Evolutionary conservation across 257 asterid genomes (phyloP), one percentile per base, ranked within the genome.

Genomic region (Echium plantagineum): DNA sequence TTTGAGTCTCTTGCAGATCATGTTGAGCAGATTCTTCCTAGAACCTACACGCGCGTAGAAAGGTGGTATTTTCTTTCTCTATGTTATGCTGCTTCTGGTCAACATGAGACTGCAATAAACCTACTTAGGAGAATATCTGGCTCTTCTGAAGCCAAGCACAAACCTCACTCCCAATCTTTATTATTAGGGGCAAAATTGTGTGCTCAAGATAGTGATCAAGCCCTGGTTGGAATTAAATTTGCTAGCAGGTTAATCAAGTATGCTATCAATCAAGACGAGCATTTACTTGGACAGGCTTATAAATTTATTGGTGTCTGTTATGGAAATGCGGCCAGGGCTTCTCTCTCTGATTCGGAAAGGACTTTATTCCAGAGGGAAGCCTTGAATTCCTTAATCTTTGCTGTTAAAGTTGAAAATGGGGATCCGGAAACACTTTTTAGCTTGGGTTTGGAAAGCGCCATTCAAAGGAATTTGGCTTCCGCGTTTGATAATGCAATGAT

Each of bases 61-160:
- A 81, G 95, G 55, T 90, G 97, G 97, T 87, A 85, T 69, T 79
- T 85, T 78, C 96, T 90, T 57, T 94, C 95, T 55, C 91, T 90
- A 10, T 87, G 91, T 74, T 87, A 83, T 58, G 74, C 86, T 20
- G 81, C 96, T 52, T 80, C 84, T 15, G 94, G 90, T 32, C 91
- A 85, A 71, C 65, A 77, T 70, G 72, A 70, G 32, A 71, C 83
- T 0, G 87, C 96, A 0, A 63, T 87, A 21, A 71, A 77, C 63
- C 91, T 90, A 71, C 70, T 90, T 18, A 81, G 78, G 80, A 90
- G 85, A 66, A 83, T 73, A 4, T 68, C 79, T 0, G 81, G 85
- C 21, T 15, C 51, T 59, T 81, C 95, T 1, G 96, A 84, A 70
- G 73, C 72, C 54, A 81, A 71, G 53, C 61, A 60, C 22, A 70